Evolutionary conservation across 371 early-diverging fungal genomes (phyloP), one percentile per base, ranked within the genome.

Genomic region (Zychaea mexicana): DNA sequence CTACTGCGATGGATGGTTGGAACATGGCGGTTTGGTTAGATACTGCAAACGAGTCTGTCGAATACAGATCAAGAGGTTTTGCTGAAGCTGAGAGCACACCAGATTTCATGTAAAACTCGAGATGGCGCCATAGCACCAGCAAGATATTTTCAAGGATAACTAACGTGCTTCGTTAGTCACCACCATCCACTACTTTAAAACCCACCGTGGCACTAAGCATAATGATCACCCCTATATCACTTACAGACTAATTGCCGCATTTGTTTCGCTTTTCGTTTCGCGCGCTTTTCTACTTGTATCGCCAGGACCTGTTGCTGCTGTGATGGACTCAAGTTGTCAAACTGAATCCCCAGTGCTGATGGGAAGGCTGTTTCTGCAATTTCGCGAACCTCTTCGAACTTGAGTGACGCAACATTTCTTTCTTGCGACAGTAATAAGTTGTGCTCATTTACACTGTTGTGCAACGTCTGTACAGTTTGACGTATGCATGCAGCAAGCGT

Each of bases 41-140:
- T 13, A 67, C 65, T 1, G 49, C 71, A 36, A 60, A 53, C 12
- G 59, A 45, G 8, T 69, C 70, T 27, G 74, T 74, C 17, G 77
- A 67, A 31, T 71, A 70, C 12, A 59, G 56, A 13, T 59, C 36
- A 3, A 66, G 38, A 1, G 65, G 33, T 19, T 36, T 49, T 17
- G 38, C 30, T 9, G 66, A 58, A 0, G 63, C 52, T 15, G 65
- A 57, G 15, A 27, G 32, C n/a, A 36, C 22, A n/a, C 21, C 46
- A 3, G 65, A 54, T 8, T 68, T 39, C 60, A 74, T 47, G 33
- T 77, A 77, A 24, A 58, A 77, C 31, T 68, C 78, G 5, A 77
- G 65, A 31, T 77, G 78, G 17, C 78, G 72, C 75, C 74, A 74
- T 3, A 72, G 65, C 33, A 77, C 60, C 33, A 70, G 60, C 6